Percentiles rank a stretch among this genome's conserved stretches.
phyloP scores from a whole-genome alignment of 352 stramenopile genomes.

The Globisporangium nodosum region DNA sequence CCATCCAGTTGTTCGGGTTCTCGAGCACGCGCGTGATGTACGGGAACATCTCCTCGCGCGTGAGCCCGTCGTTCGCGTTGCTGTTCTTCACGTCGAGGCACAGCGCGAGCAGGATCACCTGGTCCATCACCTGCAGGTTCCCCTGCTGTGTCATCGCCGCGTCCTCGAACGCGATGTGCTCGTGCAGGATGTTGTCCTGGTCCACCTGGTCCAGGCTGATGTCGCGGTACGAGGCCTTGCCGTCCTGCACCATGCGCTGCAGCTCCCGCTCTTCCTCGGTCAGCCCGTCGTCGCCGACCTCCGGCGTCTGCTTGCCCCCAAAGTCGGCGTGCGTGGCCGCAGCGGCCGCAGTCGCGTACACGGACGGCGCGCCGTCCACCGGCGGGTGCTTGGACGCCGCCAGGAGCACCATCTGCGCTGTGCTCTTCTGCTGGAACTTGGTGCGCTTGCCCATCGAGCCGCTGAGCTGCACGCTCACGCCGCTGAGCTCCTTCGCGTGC shows the following conservation, averaged over 20 bases:
- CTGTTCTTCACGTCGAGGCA: conserved; percentile 96
- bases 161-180: conserved; percentile 89
- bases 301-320: conserved; percentile 30
- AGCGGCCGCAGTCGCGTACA: conserved; percentile 51
- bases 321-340: conserved; percentile 62
- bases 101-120: conserved; percentile 91
- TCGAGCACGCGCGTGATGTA: conserved; percentile 92
- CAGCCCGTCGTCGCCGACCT: conserved; percentile 25
- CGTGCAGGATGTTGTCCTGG: conserved; percentile 87
- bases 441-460: conserved; percentile 92
- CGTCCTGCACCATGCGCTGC: conserved; percentile 56
- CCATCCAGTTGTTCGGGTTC: conserved; percentile 95
- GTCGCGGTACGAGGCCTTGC: conserved; percentile 61
- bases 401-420: conserved; percentile 86
- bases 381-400: conserved; percentile 56
- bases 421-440: conserved; percentile 92
- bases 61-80: conserved; percentile 93
- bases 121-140: conserved; percentile 75
- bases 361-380: conserved; percentile 30
- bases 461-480: conserved; percentile 85
- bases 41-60: conserved; percentile 93
- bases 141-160: conserved; percentile 48
- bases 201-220: conserved; percentile 89
- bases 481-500: conserved; percentile 73
- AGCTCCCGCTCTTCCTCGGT: conserved; percentile 48